These are phyloP conservation scores for Parathielavia hyrcaniae DNA, from an alignment of 495 filamentous ascomycete species.

Conservation along the genomic window DNA sequence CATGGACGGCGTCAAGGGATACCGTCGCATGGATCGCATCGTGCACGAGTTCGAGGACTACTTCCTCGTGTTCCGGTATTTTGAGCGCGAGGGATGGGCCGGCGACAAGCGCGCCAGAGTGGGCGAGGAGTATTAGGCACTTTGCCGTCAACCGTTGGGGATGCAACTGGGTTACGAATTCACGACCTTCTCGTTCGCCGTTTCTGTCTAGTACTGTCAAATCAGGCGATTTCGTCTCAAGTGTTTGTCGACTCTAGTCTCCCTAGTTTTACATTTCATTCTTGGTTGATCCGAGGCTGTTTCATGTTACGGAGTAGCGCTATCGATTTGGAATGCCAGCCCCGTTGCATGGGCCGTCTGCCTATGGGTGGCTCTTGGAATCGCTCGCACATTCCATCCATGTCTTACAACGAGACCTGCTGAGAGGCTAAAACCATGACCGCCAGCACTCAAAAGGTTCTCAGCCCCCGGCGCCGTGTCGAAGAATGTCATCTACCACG, in stretches of 20 bases:
- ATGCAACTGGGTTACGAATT: constrained; percentile 1
- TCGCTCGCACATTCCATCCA: background rate
- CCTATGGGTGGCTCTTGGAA: background rate
- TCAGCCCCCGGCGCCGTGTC: background rate
- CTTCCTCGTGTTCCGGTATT: constrained; percentile 93
- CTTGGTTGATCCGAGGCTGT: background rate
- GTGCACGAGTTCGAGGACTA: constrained; percentile 98
- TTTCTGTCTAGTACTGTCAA: background rate
- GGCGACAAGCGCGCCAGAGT: constrained; percentile 64
- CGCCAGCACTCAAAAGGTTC: background rate
- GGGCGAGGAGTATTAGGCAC: constrained; percentile 44
- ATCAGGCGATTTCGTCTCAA: background rate
- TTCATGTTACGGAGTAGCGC: background rate
- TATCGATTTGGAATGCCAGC: background rate
- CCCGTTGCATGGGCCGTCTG: background rate
- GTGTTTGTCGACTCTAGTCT: background rate
- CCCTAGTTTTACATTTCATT: background rate
- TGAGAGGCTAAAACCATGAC: background rate
- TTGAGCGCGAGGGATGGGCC: constrained; percentile 87
- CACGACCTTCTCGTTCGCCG: background rate
- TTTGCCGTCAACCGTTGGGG: background rate
- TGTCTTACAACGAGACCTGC: background rate
- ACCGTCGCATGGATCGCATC: constrained; percentile 86
- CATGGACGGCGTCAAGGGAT: constrained; percentile 81
- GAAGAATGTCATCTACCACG: background rate